phyloP scores from a whole-genome alignment of 257 asterid species.

The Parsonsia alboflavescens region DNA sequence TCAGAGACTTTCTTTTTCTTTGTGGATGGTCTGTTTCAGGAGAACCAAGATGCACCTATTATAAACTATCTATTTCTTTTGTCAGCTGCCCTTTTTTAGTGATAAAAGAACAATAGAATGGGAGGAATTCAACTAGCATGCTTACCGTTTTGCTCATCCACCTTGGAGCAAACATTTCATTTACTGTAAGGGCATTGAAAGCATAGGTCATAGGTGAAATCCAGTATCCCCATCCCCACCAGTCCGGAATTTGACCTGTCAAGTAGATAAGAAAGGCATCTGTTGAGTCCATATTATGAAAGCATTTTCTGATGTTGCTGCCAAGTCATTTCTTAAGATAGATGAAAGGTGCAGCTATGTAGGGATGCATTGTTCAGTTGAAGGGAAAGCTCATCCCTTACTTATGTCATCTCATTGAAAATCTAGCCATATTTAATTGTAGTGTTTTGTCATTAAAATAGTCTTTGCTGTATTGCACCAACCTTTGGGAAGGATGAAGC shows the following conservation, averaged over 20 bases:
- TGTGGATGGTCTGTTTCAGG: background rate
- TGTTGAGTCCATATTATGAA: background rate
- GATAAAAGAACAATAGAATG: background rate
- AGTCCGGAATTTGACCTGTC: conserved; percentile 47
- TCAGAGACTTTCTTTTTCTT: background rate
- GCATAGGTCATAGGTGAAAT: conserved; percentile 52
- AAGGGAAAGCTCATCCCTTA: background rate
- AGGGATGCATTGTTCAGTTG: background rate
- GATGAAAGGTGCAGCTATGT: background rate
- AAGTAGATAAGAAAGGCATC: conserved; percentile 6
- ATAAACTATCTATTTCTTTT: background rate
- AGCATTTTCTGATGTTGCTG: background rate
- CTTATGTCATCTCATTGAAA: background rate
- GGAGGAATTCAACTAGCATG: conserved; percentile 5
- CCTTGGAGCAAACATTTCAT: conserved; percentile 58
- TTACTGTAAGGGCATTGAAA: conserved; percentile 48
- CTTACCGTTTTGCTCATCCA: conserved; percentile 47
- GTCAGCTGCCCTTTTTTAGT: background rate
- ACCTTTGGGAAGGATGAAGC: conserved; percentile 67
- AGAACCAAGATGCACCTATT: background rate
- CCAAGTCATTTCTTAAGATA: background rate
- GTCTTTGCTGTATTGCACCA: conserved; percentile 14
- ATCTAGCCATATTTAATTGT: background rate
- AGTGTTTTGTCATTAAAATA: conserved; percentile 1
- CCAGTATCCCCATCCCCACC: conserved; percentile 81